Evolutionary conservation across 1,284 basidiomycete species (phyloP).

Genomic region (Pterula multifida): DNA sequence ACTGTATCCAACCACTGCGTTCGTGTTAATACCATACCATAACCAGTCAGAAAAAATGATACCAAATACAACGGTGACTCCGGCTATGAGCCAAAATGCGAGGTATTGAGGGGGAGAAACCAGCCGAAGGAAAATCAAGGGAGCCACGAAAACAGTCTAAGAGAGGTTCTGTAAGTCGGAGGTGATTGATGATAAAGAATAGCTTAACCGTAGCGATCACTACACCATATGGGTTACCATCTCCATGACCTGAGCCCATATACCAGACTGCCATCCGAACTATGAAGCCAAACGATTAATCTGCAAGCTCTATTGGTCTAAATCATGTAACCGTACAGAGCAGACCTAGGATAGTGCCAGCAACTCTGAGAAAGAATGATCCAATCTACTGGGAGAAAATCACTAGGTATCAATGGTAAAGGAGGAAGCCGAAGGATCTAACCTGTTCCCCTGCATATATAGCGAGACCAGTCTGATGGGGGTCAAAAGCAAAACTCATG

Average conservation of each 20-base stretch:
- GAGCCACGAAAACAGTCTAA: constrained; percentile 22
- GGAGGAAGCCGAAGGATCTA: constrained; percentile 3
- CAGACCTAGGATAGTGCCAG: constrained; percentile 21
- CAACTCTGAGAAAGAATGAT: constrained; percentile 19
- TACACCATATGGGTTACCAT: constrained; percentile 27
- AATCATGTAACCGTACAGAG: constrained; percentile 14
- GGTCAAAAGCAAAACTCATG: neutral
- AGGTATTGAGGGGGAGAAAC: constrained; percentile 19
- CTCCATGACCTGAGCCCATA: constrained; percentile 22
- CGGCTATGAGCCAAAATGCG: constrained; percentile 22
- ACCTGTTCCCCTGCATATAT: constrained; percentile 30
- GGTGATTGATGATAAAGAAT: too few relatives aligned
- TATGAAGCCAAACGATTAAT: neutral
- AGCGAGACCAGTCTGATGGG: constrained; percentile 17
- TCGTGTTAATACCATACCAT: neutral
- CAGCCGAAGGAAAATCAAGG: constrained; percentile 21
- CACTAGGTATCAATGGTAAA: neutral
- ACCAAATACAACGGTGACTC: constrained; percentile 23
- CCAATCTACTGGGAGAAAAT: constrained; percentile 16
- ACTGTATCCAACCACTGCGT: constrained; percentile 23
- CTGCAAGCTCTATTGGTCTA: neutral
- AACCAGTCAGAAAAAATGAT: too few relatives aligned
- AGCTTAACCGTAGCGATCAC: constrained; percentile 23
- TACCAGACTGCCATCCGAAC: constrained; percentile 29
- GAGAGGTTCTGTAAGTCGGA: neutral